Conservation (phyloP, 2,329 filamentous ascomycete species). For the Cercospora janseana region DNA sequence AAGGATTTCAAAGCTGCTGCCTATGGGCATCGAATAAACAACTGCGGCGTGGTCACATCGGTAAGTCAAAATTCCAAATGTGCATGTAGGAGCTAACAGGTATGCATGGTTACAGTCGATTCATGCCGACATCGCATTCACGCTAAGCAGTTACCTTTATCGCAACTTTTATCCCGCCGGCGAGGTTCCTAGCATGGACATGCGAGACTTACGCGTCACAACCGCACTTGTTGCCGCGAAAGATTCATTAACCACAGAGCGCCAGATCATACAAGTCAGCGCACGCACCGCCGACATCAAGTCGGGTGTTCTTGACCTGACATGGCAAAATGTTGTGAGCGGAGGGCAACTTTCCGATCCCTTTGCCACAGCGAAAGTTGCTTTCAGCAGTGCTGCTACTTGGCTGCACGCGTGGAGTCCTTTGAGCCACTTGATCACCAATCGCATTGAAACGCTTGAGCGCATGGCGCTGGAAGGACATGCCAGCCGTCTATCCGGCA, state of each 20-base stretch:
- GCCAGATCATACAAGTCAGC: too few relatives aligned
- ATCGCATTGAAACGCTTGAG: background rate
- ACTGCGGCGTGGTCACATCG: conserved; percentile 43
- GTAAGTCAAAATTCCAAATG: conserved; percentile 28
- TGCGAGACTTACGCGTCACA: too few relatives aligned
- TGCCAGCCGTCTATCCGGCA: background rate
- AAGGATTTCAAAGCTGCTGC: conserved; percentile 41
- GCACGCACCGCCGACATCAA: too few relatives aligned
- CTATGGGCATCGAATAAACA: conserved; percentile 47
- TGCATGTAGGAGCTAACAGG: too few relatives aligned
- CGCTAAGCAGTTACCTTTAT: too few relatives aligned
- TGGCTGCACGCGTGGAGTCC: background rate
- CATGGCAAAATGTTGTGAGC: too few relatives aligned
- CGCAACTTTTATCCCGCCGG: too few relatives aligned
- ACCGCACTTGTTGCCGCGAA: too few relatives aligned
- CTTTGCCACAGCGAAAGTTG: background rate
- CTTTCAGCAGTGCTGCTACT: background rate
- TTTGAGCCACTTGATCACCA: background rate
- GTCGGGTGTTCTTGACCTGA: too few relatives aligned
- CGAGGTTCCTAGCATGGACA: too few relatives aligned
- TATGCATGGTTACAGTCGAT: background rate
- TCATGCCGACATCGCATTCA: background rate
- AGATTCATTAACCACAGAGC: too few relatives aligned
- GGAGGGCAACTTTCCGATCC: too few relatives aligned
- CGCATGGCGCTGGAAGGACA: background rate